These are phyloP conservation scores for Stemphylium beticola DNA, from an alignment of 2,329 filamentous ascomycete species.

Conservation along the genomic window DNA sequence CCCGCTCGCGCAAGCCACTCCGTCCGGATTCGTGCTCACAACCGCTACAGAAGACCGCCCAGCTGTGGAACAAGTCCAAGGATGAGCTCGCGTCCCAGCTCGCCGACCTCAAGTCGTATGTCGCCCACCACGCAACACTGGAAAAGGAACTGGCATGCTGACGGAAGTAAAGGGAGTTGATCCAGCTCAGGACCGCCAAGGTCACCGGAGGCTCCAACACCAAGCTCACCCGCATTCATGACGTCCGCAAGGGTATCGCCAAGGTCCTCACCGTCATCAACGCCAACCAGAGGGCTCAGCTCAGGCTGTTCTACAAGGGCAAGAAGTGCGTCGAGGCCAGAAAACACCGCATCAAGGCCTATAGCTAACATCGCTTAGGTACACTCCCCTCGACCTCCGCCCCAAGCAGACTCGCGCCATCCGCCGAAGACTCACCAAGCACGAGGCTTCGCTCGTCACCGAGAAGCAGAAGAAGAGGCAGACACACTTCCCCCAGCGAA, in stretches of 20 bases:
- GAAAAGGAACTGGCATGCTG: conserved; percentile 31
- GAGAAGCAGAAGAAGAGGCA: conserved; percentile 97
- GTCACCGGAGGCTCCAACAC: conserved; percentile 88
- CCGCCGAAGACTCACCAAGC: conserved; percentile 89
- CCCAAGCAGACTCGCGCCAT: conserved; percentile 98
- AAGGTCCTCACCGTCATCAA: conserved; percentile 99
- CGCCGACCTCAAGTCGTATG: conserved; percentile 48
- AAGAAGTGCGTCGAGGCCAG: conserved; percentile 71
- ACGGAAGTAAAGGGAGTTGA: conserved; percentile 69
- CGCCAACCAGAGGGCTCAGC: conserved; percentile 97
- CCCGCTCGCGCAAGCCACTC: conserved; percentile 19
- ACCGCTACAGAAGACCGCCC: conserved; percentile 72
- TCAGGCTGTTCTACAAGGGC: conserved; percentile 96
- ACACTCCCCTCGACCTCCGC: conserved; percentile 96
- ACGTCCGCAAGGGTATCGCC: conserved; percentile 99
- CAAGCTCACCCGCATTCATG: conserved; percentile 84
- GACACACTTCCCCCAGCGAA: conserved; percentile 97
- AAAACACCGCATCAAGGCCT: background rate
- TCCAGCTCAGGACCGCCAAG: conserved; percentile 97
- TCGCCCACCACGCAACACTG: conserved; percentile 20
- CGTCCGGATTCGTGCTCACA: conserved; percentile 47
- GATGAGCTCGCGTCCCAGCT: conserved; percentile 85
- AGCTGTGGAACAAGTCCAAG: conserved; percentile 99
- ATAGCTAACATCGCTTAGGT: conserved; percentile 52
- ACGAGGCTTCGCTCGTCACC: conserved; percentile 83